Evolutionary conservation across 441 rosid species (phyloP), one percentile per base, ranked within the genome.

Genomic region (Caryocar brasiliense): DNA sequence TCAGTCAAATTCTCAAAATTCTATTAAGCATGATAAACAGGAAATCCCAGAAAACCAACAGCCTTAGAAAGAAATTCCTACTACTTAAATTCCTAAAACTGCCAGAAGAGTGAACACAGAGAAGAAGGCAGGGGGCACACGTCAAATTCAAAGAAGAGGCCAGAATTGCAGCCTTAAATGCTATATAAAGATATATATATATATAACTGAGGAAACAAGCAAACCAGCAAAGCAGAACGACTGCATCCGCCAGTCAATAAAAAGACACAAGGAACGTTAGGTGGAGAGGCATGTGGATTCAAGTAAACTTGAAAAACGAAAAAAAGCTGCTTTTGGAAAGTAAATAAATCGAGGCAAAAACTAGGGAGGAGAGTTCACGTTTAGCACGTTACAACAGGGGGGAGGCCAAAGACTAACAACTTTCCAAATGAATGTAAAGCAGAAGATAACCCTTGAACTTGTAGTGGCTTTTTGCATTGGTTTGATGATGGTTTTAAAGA

Each of bases 171-270:
- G 26, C 40, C 27, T 48, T 13, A 30, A 44, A 25, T 7, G 9
- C 22, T 43, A 32, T 37, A 51, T n/a, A 30, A 44, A n/a, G 49
- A 57, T n/a, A n/a, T n/a, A n/a, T n/a, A 37, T 25, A 23, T 27
- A 19, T 20, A 43, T 51, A 0, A 21, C 54, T 36, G 29, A 25
- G 28, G 27, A 44, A 44, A 28, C 39, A 39, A 52, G 18, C 7
- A 40, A 13, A 22, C 7, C 10, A 44, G 39, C 8, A 9, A 33
- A 38, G 21, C 23, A n/a, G 17, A 26, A 21, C 40, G 5, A 28
- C 27, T 39, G 39, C 13, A 34, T 30, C 64, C 6, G 46, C 41
- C 29, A 34, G 64, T 64, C 69, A 64, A 64, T 32, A 21, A 21
- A 47, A 44, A n/a, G n/a, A 32, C 48, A 32, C 2, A 33, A 39